These are phyloP conservation scores for Globisporangium alternatum DNA, from an alignment of 352 stramenopile species.

Conservation along the genomic window DNA sequence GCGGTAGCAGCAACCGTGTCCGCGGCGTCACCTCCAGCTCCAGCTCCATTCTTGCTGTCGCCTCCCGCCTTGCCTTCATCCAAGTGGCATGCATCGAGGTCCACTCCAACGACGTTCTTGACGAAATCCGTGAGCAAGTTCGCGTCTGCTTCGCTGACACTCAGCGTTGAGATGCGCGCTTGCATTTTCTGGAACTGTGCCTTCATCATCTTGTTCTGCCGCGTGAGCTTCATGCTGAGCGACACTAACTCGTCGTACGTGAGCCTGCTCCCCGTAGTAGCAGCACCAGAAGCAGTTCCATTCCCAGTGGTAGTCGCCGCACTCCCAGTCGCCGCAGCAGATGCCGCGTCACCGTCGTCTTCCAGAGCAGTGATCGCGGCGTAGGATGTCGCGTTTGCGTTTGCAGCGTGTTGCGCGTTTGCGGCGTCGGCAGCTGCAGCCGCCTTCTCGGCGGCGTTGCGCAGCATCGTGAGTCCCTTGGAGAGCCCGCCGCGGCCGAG, in stretches of 20 bases:
- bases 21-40: constrained; percentile 11
- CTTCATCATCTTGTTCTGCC: constrained; percentile 88
- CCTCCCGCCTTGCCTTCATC: constrained; percentile 14
- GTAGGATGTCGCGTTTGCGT: constrained; percentile 6
- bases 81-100: constrained; percentile 51
- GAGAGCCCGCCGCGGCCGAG: constrained; percentile 65
- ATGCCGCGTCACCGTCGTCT: background rate
- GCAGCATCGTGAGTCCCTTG: constrained; percentile 81
- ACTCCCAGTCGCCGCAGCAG: background rate
- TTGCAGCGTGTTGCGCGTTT: constrained; percentile 14
- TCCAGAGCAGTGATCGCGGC: constrained; percentile 9
- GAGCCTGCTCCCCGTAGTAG: constrained; percentile 22
- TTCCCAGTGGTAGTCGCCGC: background rate
- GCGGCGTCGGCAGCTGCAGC: constrained; percentile 8
- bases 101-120: constrained; percentile 61
- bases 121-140: constrained; percentile 53
- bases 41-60: constrained; percentile 6
- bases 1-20: background rate
- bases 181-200: constrained; percentile 79
- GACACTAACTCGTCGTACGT: constrained; percentile 81
- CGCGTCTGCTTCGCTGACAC: constrained; percentile 42
- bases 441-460: constrained; percentile 33
- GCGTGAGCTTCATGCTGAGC: constrained; percentile 87
- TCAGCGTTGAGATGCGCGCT: constrained; percentile 35
- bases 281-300: background rate